These are phyloP conservation scores for Cronartium quercuum DNA, from an alignment of 1,284 basidiomycete species.

Conservation along the genomic window DNA sequence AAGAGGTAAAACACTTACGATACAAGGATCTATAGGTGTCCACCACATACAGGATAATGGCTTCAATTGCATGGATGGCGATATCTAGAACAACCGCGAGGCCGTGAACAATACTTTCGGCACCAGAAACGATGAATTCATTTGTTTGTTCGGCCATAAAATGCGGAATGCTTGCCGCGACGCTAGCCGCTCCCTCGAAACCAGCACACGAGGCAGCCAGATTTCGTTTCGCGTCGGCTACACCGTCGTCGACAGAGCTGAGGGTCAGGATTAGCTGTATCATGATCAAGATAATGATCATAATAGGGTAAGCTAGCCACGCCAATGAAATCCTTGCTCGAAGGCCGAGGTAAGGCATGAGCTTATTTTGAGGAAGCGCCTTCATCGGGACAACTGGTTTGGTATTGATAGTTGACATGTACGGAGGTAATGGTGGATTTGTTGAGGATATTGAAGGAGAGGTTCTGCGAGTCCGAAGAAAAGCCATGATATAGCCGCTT, in stretches of 20 bases:
- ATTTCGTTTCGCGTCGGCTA: constrained; percentile 42
- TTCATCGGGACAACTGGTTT: background rate
- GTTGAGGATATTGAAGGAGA: background rate
- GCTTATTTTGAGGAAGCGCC: background rate
- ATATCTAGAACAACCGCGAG: constrained; percentile 43
- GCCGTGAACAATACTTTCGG: constrained; percentile 44
- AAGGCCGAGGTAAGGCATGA: constrained; percentile 45
- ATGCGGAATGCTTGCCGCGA: constrained; percentile 44
- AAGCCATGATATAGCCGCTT: background rate
- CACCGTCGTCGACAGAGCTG: constrained; percentile 39
- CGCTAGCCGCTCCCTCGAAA: constrained; percentile 43
- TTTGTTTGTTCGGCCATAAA: constrained; percentile 44
- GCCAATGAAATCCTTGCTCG: constrained; percentile 44
- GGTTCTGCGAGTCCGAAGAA: background rate
- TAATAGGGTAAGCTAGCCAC: constrained; percentile 43
- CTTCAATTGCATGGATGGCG: constrained; percentile 45
- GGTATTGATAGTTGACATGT: constrained; percentile 3
- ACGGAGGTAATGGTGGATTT: constrained; percentile 8
- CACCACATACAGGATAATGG: constrained; percentile 44
- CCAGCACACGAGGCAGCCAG: constrained; percentile 42
- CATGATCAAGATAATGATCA: constrained; percentile 45
- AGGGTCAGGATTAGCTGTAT: constrained; percentile 43
- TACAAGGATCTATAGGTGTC: constrained; percentile 46
- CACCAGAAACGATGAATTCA: constrained; percentile 38
- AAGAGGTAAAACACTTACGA: constrained; percentile 41